Conservation (phyloP, 441 rosid genomes). For the Codiaeum variegatum region DNA sequence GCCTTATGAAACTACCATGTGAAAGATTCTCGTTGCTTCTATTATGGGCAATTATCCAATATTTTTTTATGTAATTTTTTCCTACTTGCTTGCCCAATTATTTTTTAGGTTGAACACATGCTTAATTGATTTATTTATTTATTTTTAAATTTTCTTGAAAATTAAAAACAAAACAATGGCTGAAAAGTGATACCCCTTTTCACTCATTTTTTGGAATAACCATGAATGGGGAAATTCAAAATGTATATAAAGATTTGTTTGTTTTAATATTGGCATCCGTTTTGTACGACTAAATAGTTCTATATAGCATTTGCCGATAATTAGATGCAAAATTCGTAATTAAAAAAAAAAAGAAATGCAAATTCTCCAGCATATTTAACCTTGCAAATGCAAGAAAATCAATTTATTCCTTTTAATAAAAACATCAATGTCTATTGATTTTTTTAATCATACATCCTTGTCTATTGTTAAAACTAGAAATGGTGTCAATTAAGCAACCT, state of each 20-base stretch:
- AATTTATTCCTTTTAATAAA: background rate
- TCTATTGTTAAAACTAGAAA: background rate
- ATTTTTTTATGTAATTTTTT: background rate
- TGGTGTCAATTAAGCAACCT: background rate
- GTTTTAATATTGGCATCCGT: background rate
- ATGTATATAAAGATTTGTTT: background rate
- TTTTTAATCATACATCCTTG: too few species aligned
- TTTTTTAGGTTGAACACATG: constrained; percentile 1
- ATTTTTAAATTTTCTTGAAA: background rate
- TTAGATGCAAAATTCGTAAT: too few species aligned
- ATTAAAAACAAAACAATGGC: background rate
- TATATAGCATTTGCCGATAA: background rate
- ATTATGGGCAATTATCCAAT: background rate
- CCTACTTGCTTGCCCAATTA: background rate
- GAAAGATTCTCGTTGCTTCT: background rate
- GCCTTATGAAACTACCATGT: background rate
- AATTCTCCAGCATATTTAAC: background rate
- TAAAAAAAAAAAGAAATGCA: too few species aligned
- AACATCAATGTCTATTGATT: background rate
- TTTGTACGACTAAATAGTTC: background rate
- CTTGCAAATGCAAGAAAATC: background rate
- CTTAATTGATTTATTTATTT: background rate
- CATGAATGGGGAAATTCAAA: background rate
- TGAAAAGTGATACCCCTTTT: background rate
- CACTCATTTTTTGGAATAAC: background rate